These are phyloP conservation scores for Cercophora scortea DNA, from an alignment of 495 filamentous ascomycete species.

Conservation along the genomic window DNA sequence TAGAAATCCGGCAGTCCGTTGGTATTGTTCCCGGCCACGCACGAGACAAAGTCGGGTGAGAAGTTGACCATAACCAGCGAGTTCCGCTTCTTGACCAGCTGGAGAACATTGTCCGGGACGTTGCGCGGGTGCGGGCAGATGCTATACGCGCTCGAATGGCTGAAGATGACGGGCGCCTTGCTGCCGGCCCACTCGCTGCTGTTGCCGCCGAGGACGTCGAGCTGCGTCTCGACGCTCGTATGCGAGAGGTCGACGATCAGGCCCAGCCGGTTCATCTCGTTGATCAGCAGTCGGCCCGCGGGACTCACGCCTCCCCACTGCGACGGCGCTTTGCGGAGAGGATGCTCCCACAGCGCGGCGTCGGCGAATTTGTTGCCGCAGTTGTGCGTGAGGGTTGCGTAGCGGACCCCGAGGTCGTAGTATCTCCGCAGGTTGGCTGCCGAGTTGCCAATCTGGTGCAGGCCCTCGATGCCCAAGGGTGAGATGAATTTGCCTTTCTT, in stretches of 20 bases:
- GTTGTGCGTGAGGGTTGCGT: conserved; percentile 86
- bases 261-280: conserved; percentile 74
- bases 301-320: conserved; percentile 59
- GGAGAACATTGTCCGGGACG: conserved; percentile 63
- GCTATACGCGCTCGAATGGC: conserved; percentile 58
- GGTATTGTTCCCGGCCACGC: conserved; percentile 43
- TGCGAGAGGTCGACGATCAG: conserved; percentile 75
- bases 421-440: conserved; percentile 67
- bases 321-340: conserved; percentile 38
- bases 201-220: conserved; percentile 51
- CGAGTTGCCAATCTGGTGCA: conserved; percentile 92
- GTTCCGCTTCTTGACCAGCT: conserved; percentile 50
- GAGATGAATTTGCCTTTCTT: conserved; percentile 47
- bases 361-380: conserved; percentile 91
- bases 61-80: conserved; percentile 75
- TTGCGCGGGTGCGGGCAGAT: conserved; percentile 66
- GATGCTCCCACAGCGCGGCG: conserved; percentile 54
- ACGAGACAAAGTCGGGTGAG: conserved; percentile 71
- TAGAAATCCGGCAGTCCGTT: conserved; percentile 53
- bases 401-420: conserved; percentile 75
- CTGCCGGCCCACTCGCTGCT: conserved; percentile 38
- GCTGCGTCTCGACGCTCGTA: conserved; percentile 59
- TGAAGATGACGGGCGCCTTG: conserved; percentile 66
- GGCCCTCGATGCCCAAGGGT: conserved; percentile 79
- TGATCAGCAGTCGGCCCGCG: conserved; percentile 56